A percentile compares a stretch with the other conserved stretches of the same genome.
Evolutionary conservation across 345 rosid genomes (phyloP).

Genomic region (Gossypium sturtianum): DNA sequence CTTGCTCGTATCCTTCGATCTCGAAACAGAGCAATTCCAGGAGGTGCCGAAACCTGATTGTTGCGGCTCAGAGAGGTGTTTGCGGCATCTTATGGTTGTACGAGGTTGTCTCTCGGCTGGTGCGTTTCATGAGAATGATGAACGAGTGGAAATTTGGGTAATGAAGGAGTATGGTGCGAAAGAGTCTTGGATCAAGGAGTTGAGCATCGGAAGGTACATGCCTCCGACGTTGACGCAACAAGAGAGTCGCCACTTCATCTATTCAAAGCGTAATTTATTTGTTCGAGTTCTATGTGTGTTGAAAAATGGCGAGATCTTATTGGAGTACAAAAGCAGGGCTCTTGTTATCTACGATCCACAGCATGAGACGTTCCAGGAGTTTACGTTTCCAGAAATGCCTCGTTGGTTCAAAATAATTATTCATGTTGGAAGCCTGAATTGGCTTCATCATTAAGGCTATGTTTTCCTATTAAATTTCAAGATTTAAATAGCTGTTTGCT

Average conservation of each 20-base stretch:
- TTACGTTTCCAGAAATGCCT: conserved; percentile 47
- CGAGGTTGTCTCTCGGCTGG: conserved; percentile 58
- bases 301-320: conserved; percentile 60
- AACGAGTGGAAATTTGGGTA: conserved; percentile 76
- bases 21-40: conserved; percentile 58
- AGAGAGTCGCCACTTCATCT: neutral
- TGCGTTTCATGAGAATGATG: conserved; percentile 53
- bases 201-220: conserved; percentile 44
- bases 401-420: conserved; percentile 58
- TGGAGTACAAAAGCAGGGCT: conserved; percentile 65
- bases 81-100: conserved; percentile 44
- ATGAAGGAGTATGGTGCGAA: conserved; percentile 62
- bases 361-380: conserved; percentile 48
- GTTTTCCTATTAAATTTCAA: neutral
- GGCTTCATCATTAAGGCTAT: neutral
- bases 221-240: conserved; percentile 39
- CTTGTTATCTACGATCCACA: conserved; percentile 62
- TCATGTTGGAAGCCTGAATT: conserved; percentile 57
- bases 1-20: conserved; percentile 62
- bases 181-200: conserved; percentile 67
- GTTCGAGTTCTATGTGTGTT: conserved; percentile 48
- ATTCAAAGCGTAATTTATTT: conserved; percentile 30
- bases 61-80: conserved; percentile 51
- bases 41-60: conserved; percentile 74
- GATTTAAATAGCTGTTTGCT: neutral